phyloP scores from a whole-genome alignment of 345 rosid genomes.

The Atalantia buxifolia region DNA sequence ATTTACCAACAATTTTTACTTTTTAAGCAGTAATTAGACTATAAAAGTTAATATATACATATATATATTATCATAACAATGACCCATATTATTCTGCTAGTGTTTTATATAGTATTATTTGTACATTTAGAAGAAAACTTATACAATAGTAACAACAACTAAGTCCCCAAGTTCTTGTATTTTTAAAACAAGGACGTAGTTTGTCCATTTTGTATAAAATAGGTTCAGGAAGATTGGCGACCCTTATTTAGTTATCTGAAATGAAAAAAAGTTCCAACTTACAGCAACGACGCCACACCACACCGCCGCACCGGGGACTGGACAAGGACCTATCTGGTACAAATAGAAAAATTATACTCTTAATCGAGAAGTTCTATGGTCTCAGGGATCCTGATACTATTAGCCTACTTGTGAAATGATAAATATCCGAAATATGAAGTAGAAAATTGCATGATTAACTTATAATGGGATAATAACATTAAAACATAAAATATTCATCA shows the following conservation, averaged over 20 bases:
- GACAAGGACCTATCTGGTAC: background rate
- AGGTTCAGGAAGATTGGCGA: background rate
- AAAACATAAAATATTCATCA: no score
- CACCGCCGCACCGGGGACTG: no score
- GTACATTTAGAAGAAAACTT: background rate
- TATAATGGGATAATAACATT: background rate
- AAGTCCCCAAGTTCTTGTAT: background rate
- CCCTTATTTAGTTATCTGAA: background rate
- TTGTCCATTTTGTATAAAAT: background rate
- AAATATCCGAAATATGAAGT: no score
- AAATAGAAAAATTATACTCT: background rate
- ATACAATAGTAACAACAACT: no score
- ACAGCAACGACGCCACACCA: no score
- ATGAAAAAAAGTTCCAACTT: background rate
- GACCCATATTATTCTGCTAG: background rate
- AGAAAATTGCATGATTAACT: background rate
- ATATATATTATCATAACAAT: background rate
- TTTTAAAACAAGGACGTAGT: background rate
- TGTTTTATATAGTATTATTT: background rate
- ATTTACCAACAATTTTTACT: background rate
- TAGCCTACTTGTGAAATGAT: background rate
- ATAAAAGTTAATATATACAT: background rate
- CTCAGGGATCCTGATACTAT: background rate
- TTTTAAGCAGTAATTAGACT: background rate
- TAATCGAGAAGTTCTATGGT: background rate